phyloP scores from a whole-genome alignment of 2,329 filamentous ascomycete species.

The Trichophyton verrucosum region DNA sequence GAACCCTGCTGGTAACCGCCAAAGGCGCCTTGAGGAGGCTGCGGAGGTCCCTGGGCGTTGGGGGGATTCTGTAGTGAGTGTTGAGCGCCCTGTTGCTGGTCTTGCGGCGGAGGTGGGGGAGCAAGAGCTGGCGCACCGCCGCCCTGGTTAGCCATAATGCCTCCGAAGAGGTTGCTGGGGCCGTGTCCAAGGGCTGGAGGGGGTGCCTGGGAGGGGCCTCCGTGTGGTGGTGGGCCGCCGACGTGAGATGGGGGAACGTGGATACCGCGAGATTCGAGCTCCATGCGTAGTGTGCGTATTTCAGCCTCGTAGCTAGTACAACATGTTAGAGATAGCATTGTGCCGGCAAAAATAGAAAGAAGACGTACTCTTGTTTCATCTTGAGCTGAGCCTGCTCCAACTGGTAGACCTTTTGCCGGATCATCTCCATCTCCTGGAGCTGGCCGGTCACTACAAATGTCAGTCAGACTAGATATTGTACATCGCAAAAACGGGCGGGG shows the following conservation, averaged over 20 bases:
- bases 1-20: conserved; percentile 54
- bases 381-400: conserved; percentile 81
- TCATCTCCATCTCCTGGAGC: conserved; percentile 88
- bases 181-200: conserved; percentile 80
- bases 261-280: conserved; percentile 63
- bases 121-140: conserved; percentile 78
- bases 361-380: conserved; percentile 77
- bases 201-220: conserved; percentile 67
- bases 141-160: conserved; percentile 84
- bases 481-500: not conserved
- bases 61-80: conserved; percentile 49
- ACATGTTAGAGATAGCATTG: not conserved
- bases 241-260: conserved; percentile 55
- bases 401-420: conserved; percentile 82
- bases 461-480: not conserved
- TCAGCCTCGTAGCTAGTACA: conserved; percentile 76
- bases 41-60: conserved; percentile 51
- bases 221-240: conserved; percentile 60
- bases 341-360: not conserved
- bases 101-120: conserved; percentile 57
- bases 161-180: conserved; percentile 79
- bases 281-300: conserved; percentile 69
- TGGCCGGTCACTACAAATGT: conserved; percentile 63
- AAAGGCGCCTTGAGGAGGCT: conserved; percentile 60
- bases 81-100: conserved; percentile 42